phyloP scores from a whole-genome alignment of 306 rosid species.

The Inga laurina region DNA sequence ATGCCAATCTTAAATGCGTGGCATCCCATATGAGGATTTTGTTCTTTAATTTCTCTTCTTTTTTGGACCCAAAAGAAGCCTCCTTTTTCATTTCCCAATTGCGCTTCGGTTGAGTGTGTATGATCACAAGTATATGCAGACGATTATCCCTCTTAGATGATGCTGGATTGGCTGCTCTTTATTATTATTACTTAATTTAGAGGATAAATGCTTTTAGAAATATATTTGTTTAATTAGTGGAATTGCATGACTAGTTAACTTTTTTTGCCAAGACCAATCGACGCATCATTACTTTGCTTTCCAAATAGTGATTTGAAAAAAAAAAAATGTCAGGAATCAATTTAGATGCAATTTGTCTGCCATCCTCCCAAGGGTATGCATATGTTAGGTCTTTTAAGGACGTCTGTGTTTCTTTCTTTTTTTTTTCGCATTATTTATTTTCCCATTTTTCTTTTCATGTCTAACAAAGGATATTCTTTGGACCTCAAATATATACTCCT shows the following conservation, averaged over 20 bases:
- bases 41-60: background rate
- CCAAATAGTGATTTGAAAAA: background rate
- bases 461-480: background rate
- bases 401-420: background rate
- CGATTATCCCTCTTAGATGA: background rate
- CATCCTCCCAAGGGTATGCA: background rate
- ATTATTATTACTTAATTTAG: background rate
- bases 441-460: background rate
- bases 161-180: background rate
- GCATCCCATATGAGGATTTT: background rate
- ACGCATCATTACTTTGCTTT: background rate
- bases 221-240: background rate
- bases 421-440: background rate
- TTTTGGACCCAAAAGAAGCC: background rate
- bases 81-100: background rate
- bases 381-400: background rate
- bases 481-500: background rate
- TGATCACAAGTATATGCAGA: background rate
- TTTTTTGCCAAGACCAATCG: background rate
- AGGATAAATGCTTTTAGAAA: background rate
- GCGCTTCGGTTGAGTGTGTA: background rate
- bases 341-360: background rate
- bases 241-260: background rate
- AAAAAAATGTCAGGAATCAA: slow-evolving; percentile 7
- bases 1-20: background rate